Conservation (phyloP, 2,329 filamentous ascomycete species). For the Pestalotiopsis sp. region DNA sequence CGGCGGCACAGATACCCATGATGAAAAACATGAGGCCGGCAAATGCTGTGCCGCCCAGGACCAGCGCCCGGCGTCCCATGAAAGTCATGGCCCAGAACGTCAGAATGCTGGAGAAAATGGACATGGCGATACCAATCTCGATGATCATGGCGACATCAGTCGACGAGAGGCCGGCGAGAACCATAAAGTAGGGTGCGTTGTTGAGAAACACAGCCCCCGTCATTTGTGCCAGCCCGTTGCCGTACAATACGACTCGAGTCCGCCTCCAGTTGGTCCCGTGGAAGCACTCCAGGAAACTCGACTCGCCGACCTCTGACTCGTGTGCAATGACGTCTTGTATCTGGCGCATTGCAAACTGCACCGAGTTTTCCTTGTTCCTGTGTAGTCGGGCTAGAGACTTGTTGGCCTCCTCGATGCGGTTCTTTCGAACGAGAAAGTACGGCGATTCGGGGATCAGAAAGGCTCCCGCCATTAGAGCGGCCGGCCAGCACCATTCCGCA, state of each 20-base stretch:
- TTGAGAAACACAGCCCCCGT: constrained; percentile 9
- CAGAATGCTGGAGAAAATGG: constrained; percentile 6
- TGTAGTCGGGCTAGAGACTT: constrained; percentile 1
- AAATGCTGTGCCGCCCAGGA: constrained; percentile 7
- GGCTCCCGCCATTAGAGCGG: constrained; percentile 2
- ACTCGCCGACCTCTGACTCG: not conserved
- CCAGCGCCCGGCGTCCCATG: constrained; percentile 1
- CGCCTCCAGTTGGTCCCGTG: constrained; percentile 8
- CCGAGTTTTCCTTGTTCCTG: not conserved
- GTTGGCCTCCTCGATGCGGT: constrained; percentile 11
- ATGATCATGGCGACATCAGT: constrained; percentile 12
- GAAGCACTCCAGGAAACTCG: constrained; percentile 9
- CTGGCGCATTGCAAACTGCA: not conserved
- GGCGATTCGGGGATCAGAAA: constrained; percentile 10
- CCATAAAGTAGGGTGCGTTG: constrained; percentile 12
- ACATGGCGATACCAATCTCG: constrained; percentile 5
- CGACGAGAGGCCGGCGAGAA: constrained; percentile 7
- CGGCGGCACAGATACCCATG: constrained; percentile 7
- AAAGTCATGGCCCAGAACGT: constrained; percentile 8
- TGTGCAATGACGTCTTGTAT: constrained; percentile 8
- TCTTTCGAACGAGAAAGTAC: constrained; percentile 11
- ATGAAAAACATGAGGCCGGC: constrained; percentile 8
- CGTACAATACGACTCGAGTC: constrained; percentile 7
- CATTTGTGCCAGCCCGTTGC: constrained; percentile 10
- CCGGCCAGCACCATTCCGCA: constrained; percentile 11